Base-by-base conservation (phyloP, 768 basidiomycete genomes). In the Mycena indigotica region DNA sequence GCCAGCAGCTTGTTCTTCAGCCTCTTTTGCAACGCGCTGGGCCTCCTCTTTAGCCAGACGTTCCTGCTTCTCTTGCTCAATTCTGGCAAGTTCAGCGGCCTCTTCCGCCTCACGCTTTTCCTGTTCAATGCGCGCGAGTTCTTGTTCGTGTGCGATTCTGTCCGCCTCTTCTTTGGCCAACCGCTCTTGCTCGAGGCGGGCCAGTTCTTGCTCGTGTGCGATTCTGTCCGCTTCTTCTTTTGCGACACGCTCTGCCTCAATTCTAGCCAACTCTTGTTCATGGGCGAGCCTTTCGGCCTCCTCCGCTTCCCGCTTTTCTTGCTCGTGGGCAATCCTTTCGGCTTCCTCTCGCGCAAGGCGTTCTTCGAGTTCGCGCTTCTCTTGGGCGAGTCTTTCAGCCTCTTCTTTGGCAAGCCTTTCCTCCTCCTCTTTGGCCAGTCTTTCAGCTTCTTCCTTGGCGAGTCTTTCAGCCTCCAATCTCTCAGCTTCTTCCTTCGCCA, bases 341-440 rank as follows among this genome's bases (percentile, higher is more conserved):
- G 50, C 56, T 5, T 52, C 35, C 41, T 45, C 41, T 45, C 24
- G 16, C 10, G 41, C 35, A 38, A 38, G 35, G 10, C 35, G 35
- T n/a, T n/a, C 35, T 38, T 38, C 32, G 51, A 44, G 12, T 38
- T n/a, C n/a, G 35, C 35, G n/a, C n/a, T n/a, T n/a, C 35, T 38
- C 35, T n/a, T 38, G 10, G 16, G 41, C 35, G 35, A 38, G 35
- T n/a, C 35, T 38, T n/a, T 38, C n/a, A 10, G 50, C 56, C 6
- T 52, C 19, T n/a, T 60, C 56, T 24, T 52, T 52, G 23, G 35
- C 53, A 52, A 58, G 57, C 15, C 49, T 41, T 28, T 38, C 30
- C 32, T 49, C 48, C 24, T 63, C 32, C n/a, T n/a, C n/a, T n/a
- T n/a, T 26, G 44, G 41, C n/a, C n/a, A n/a, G n/a, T n/a, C n/a